Evolutionary conservation across 345 rosid genomes (phyloP), one percentile per base, ranked within the genome.

Genomic region (Adansonia digitata): DNA sequence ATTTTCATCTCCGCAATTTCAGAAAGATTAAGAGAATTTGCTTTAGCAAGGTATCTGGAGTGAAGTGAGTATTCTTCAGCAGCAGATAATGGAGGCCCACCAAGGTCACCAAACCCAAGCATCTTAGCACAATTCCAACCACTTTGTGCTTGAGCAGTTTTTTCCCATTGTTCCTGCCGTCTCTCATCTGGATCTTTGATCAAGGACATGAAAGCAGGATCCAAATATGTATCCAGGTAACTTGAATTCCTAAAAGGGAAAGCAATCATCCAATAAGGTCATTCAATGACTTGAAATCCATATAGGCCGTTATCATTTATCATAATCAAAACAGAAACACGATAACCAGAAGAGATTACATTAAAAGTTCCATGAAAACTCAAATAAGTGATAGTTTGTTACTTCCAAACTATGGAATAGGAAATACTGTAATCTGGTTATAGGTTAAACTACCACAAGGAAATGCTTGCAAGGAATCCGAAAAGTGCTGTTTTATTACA

Each of bases 1-100:
- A 95, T 90, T 84, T 93, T 95, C 97, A 93, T 95, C 82, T 95
- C 99, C 45, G 97, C 92, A 74, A 93, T 93, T 83, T 95, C 97
- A 8, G 99, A 95, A 73, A 90, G 93, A 87, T 91, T 90, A 35
- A 89, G 85, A 73, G 97, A 91, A 77, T 91, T 91, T 35, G 98
- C 98, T 86, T 90, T 95, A n/a, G 97, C 84, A 43, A 95, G 91
- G 85, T 89, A 93, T 87, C 97, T 89, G 20, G 99, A 90, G 82
- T 95, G 99, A 74, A 95, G 93, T 20, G 97, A 88, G 79, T 91
- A 93, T 80, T 95, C 94, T 87, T 95, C 98, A 53, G 98, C 91
- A 70, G 88, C 85, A 72, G 98, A 87, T 43, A 95, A 81, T 60
- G 85, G 77, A 64, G 97, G 90, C 55, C 90, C 94, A 78, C 97